Evolutionary conservation across 163 green algal species (phyloP), one percentile per base, ranked within the genome.

Genomic region (Trebouxia gelatinosa): DNA sequence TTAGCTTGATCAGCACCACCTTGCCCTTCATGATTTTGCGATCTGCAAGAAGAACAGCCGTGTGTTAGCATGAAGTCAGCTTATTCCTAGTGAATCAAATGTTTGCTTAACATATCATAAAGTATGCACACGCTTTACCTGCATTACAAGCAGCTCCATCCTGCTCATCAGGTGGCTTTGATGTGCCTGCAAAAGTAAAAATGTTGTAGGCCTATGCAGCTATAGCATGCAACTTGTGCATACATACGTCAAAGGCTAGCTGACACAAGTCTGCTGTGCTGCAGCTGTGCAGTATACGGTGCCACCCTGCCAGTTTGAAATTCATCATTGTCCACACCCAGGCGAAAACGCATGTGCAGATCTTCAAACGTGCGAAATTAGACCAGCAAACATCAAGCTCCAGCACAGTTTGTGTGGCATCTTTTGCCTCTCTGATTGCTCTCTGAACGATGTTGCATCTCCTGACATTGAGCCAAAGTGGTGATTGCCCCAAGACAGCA

Each of bases 191-290:
- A 57, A 57, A 57, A 57, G 46, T 16, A 19, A 57, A 19, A 57
- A n/a, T 16, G 46, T 57, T 19, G 21, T 57, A 57, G 19, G 46
- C 46, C 46, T 57, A 57, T 19, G 46, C 46, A 57, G 46, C 46
- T 57, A 57, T 57, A 57, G 46, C 46, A 57, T 57, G 46, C 46
- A 57, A 19, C 46, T 57, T 57, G 46, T 57, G 46, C 46, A 57
- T 57, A 57, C 21, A 57, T 19, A 57, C 21, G 46, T 57, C 46
- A 57, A n/a, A 57, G 46, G 46, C 46, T 57, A 57, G 46, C 46
- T 57, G 46, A 57, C 17, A 57, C 21, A 57, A n/a, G 46, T 19
- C 19, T 57, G 17, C 46, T n/a, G 17, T 57, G 46, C 46, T 57
- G 46, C 46, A 57, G 17, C 46, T 57, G 46, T 57, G 46, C 46